Base-by-base conservation (phyloP, 169 alveolate species). In the Toxoplasma gondii region DNA sequence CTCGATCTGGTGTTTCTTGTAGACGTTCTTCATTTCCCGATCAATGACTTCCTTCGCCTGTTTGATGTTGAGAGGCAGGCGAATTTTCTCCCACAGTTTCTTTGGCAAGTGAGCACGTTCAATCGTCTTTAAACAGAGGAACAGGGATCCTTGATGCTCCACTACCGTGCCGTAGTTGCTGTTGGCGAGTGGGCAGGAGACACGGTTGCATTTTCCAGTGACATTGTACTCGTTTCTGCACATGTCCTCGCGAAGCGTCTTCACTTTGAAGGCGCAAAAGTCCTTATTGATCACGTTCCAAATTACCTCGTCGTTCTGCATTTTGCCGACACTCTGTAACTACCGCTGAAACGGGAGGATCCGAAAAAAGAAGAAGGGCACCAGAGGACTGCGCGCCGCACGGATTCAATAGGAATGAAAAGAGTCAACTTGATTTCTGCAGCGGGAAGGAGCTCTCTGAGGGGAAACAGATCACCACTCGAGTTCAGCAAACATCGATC, bases 51-150 rank as follows among this genome's bases (percentile, higher is more conserved):
- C 98, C 94, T 99, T 96, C 36, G 99, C 99, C 96, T 98, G 95
- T 29, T 88, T 5, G 95, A 98, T 97, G 88, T 98, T 98, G 94
- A 98, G 98, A 39, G 99, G 97, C 41, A 99, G 98, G 90, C 98
- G 97, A 22, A 99, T 93, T 87, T 97, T 98, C 95, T 99, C 99
- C 99, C 99, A 99, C 94, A 99, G 95, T 41, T 97, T 97, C 94
- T 98, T 98, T 22, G 99, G 99, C 36, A 99, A 96, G 93, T 99
- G 99, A 0, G 99, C 99, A 83, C 99, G 96, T 95, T 99, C 99
- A 22, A 99, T 99, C 31, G 99, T 99, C 97, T 99, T 99, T 97
- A 99, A 97, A 69, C 92, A 91, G 9, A 91, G 92, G 36, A n/a
- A 70, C 92, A 81, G 58, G 36, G 27, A 92, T 81, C 98, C 98